Evolutionary conservation across 1,139 yeast species (phyloP).

Genomic region (Protomyces inouyei): DNA sequence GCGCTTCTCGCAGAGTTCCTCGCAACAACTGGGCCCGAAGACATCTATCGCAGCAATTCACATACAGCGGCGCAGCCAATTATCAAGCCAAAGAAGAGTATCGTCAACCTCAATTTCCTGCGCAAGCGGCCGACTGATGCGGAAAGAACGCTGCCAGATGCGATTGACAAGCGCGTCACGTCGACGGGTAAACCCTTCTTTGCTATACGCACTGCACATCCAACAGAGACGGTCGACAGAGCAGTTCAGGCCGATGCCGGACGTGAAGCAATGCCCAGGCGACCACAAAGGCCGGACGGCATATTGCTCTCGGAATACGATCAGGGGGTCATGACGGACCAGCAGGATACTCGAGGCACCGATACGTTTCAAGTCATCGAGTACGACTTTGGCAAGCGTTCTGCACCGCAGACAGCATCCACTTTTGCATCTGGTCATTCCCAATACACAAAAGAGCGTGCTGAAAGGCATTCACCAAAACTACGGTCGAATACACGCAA

Average conservation of each 20-base stretch:
- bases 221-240: neutral
- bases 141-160: neutral
- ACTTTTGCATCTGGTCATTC: neutral
- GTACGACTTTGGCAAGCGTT: neutral
- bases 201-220: neutral
- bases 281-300: neutral
- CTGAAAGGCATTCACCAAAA: neutral
- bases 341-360: neutral
- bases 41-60: neutral
- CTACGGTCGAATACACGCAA: neutral
- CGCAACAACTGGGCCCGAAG: neutral
- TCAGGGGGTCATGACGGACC: neutral
- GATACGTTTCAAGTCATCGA: neutral
- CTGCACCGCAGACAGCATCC: neutral
- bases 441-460: neutral
- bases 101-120: neutral
- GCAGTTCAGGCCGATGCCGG: neutral
- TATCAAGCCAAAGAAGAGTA: neutral
- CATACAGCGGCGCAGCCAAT: neutral
- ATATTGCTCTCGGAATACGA: neutral
- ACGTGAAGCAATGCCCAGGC: neutral
- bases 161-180: neutral
- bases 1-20: neutral
- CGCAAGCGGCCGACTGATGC: neutral
- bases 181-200: neutral